Conservation (phyloP, 441 rosid genomes). For the Euphorbia schlechtendalii region DNA sequence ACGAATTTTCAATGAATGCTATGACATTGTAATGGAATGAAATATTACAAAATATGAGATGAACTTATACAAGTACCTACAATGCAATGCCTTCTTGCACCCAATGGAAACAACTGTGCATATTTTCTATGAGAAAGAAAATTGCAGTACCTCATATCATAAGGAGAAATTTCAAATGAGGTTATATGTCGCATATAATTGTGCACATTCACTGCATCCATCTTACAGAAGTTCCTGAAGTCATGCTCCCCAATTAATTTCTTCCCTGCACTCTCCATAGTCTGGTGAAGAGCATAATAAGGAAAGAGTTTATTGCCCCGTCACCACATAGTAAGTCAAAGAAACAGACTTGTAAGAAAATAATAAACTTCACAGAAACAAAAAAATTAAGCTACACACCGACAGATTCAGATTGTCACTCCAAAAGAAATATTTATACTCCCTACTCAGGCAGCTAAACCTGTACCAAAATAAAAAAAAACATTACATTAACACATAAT, state of each 20-base stretch:
- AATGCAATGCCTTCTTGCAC: neutral
- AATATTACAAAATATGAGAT: neutral
- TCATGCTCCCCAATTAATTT: slow-evolving; percentile 85
- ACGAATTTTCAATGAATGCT: neutral
- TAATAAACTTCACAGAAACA: slow-evolving; percentile 4
- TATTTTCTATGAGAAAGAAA: neutral
- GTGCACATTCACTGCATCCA: slow-evolving; percentile 90
- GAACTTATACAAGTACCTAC: neutral
- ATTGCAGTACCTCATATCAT: slow-evolving; percentile 54
- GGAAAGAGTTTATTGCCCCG: slow-evolving; percentile 12
- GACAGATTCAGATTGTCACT: slow-evolving; percentile 50
- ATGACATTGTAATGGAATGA: neutral
- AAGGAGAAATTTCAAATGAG: slow-evolving; percentile 56
- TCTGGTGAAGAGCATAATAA: slow-evolving; percentile 33
- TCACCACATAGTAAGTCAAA: slow-evolving; percentile 5
- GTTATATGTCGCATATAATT: slow-evolving; percentile 53
- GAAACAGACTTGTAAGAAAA: neutral
- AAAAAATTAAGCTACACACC: slow-evolving; percentile 30
- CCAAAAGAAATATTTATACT: slow-evolving; percentile 82
- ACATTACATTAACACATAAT: neutral
- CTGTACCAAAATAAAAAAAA: slow-evolving; percentile 31
- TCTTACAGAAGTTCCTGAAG: slow-evolving; percentile 90
- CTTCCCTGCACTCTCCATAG: slow-evolving; percentile 75
- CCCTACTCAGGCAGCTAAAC: slow-evolving; percentile 84
- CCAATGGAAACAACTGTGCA: neutral